Percentiles rank a stretch among this genome's conserved stretches.
phyloP scores from a whole-genome alignment of 495 filamentous ascomycete genomes.

The Bombardia bombarda region DNA sequence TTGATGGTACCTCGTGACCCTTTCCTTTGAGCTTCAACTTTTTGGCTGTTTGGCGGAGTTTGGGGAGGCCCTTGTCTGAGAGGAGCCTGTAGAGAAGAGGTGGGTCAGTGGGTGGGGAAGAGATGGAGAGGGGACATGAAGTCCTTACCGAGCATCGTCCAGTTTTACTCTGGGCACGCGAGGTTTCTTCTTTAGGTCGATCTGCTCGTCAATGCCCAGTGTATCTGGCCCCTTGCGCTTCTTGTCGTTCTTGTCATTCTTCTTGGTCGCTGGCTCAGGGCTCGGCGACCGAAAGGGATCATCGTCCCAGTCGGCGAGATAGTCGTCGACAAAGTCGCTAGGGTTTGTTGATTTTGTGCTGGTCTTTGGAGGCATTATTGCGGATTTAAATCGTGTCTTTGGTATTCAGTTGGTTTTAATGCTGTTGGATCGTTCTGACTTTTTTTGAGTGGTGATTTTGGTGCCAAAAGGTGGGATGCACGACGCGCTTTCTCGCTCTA shows the following conservation, averaged over 20 bases:
- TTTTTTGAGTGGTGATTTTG: no score
- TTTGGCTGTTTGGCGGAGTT: constrained; percentile 62
- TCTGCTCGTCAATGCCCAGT: constrained; percentile 78
- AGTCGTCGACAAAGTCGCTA: constrained; percentile 14
- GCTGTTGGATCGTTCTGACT: no score
- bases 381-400: no score
- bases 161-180: constrained; percentile 72
- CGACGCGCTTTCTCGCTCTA: constrained; percentile 6
- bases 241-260: constrained; percentile 14
- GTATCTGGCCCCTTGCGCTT: constrained; percentile 29
- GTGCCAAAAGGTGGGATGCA: constrained; percentile 2
- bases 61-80: constrained; percentile 74
- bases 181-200: constrained; percentile 65
- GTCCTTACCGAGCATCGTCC: constrained; percentile 63
- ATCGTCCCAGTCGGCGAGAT: constrained; percentile 23
- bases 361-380: constrained; percentile 14
- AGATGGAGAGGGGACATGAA: background rate
- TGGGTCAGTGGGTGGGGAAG: background rate
- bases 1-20: constrained; percentile 70
- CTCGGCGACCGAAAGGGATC: constrained; percentile 25
- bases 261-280: constrained; percentile 18
- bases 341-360: background rate
- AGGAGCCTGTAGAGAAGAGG: constrained; percentile 48
- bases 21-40: constrained; percentile 82
- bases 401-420: no score